Evolutionary conservation across 352 stramenopile species (phyloP), one percentile per base, ranked within the genome.

Genomic region (Phytophthora sojae): DNA sequence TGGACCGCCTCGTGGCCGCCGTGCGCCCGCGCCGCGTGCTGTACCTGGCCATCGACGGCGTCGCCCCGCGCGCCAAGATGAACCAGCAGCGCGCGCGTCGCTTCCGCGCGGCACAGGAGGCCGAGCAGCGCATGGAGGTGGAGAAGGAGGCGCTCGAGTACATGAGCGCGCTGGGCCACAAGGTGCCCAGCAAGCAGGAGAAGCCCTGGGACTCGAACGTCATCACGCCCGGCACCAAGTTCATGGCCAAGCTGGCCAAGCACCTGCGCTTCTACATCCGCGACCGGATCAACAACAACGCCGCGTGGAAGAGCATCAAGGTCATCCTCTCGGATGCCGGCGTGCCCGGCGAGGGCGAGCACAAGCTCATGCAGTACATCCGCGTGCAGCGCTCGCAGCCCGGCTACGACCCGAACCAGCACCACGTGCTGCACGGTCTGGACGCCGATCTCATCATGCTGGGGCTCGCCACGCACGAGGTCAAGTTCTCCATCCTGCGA

Each of bases 381-480:
- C 93, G 98, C 54, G 82, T 91, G 37, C 93, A 99, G 77, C 85
- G 97, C 12, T 91, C 85, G 25, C 96, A 99, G 82, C 88, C 92
- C 23, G 96, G 93, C 1, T 99, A 99, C 79, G 91, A 99, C 84
- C 97, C 97, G 21, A 99, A 99, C 78, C 84, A 97, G 61, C 93
- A 97, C 58, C 98, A 99, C 76, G 93, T 99, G 19, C 79, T 99
- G 19, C 97, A 99, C 73, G 98, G 98, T 54, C 81, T 99, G 44
- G 98, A 99, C 83, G 98, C 98, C 32, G 98, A 99, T 90, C 86
- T 99, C 4, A 99, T 99, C 84, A 99, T 99, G 98, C 85, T 99
- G 56, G 97, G 92, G 2, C 83, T 99, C 19, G 98, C 97, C 7
- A 99, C 97, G 3, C 98, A 99, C 71, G 98, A 99, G 82, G 88